Base-by-base conservation (phyloP, 176 grass and related monocot genomes). In the Carex kokanica region DNA sequence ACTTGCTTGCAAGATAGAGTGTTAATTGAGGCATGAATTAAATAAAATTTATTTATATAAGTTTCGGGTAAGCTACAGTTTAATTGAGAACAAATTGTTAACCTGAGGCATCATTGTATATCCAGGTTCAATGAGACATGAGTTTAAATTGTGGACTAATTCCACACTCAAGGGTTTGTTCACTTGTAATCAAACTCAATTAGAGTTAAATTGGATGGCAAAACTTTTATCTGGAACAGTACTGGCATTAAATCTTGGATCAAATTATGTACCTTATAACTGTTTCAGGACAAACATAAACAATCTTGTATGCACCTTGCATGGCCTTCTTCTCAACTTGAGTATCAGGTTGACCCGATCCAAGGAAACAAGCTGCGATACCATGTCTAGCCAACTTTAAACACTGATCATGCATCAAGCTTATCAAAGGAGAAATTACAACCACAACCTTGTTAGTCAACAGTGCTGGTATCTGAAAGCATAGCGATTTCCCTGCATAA, bases 261-360 rank as follows among this genome's bases (percentile, higher is more conserved):
- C 72, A 75, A 57, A 11, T 21, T 55, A 23, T 47, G 71, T 87
- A 91, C 95, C 95, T 98, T 86, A 95, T 66, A 86, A 95, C 49
- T 91, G 95, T 98, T 79, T 98, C 95, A 45, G 95, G 92, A 56
- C 95, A 98, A 87, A 93, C 91, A 87, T 98, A 98, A 85, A 98
- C 78, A 88, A 98, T 95, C 74, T 91, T 98, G 84, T 95, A 98
- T 78, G 85, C 83, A 74, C 95, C 95, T 87, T 83, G 85, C 95
- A 98, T 95, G 1, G 92, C 95, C 86, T 98, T 95, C 78, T 81
- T 83, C 82, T 95, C 91, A 83, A 98, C 89, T 61, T 72, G 79
- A 86, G 34, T 87, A 83, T 98, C 92, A 87, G 91, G 89, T 86
- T 98, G 95, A 59, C 95, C 95, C 75, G 92, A 98, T 69, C 95